A percentile compares a stretch with the other conserved stretches of the same genome.
phyloP scores from a whole-genome alignment of 768 basidiomycete species.

The Rhizopogon vinicolor region DNA sequence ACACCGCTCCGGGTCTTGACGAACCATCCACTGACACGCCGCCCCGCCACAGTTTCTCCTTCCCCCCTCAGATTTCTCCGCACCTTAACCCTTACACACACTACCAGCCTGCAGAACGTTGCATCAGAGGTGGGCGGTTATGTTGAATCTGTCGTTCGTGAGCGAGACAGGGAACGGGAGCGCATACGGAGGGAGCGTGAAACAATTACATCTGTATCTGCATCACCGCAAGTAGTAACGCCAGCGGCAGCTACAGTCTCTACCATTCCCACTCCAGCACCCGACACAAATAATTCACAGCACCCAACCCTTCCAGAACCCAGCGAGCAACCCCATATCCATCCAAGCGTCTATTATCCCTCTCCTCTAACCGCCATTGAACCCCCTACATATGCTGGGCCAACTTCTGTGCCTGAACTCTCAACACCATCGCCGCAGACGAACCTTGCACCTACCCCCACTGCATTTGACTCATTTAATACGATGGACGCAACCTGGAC shows the following conservation, averaged over 20 bases:
- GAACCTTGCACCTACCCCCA: conserved; percentile 11
- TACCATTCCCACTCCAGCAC: conserved; percentile 10
- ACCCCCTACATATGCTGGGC: conserved; percentile 9
- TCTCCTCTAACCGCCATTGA: conserved; percentile 38
- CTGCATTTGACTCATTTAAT: conserved; percentile 40
- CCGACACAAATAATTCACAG: conserved; percentile 1
- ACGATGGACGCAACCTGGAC: conserved; percentile 37
- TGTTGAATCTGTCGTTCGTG: conserved; percentile 71
- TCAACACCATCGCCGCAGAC: conserved; percentile 4
- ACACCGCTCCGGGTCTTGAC: conserved; percentile 7
- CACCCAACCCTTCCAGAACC: conserved; percentile 17
- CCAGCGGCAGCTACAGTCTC: conserved; percentile 3
- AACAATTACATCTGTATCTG: conserved; percentile 26
- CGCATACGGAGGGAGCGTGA: conserved; percentile 66
- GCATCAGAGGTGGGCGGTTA: conserved; percentile 63
- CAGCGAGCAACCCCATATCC: conserved; percentile 10
- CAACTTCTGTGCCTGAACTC: conserved; percentile 12
- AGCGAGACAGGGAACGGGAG: conserved; percentile 76
- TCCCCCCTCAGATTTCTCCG: conserved; percentile 35
- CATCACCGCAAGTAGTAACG: conserved; percentile 18
- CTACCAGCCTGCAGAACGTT: conserved; percentile 45
- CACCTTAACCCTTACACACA: conserved; percentile 46
- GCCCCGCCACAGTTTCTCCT: conserved; percentile 32
- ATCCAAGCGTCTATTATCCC: conserved; percentile 43
- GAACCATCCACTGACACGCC: conserved; percentile 27